Base-by-base conservation (phyloP, 768 basidiomycete species). In the Rhodotorula sphaerocarpa region DNA sequence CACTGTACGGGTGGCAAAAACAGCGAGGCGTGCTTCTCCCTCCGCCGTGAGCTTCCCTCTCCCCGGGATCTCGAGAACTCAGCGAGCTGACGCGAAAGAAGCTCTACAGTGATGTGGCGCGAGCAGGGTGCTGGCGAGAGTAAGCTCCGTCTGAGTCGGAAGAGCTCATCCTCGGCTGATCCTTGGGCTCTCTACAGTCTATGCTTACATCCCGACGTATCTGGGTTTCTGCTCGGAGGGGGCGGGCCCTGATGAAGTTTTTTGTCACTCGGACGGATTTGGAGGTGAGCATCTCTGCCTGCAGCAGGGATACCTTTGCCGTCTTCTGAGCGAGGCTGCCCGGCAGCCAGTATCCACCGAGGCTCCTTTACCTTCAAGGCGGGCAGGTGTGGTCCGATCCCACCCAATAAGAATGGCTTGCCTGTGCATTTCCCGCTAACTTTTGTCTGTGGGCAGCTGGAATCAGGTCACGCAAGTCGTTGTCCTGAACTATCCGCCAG, bases 391-490 rank as follows among this genome's bases (percentile, higher is more conserved):
- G 61, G 23, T 9, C n/a, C n/a, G n/a, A n/a, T n/a, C n/a, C n/a
- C n/a, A n/a, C n/a, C n/a, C n/a, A n/a, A n/a, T n/a, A n/a, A n/a
- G n/a, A n/a, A n/a, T n/a, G n/a, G n/a, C n/a, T n/a, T 33, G 20
- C 27, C 16, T 50, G 23, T 15, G 27, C 23, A 36, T 34, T 5
- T 4, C 15, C 41, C 23, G 2, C 30, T 21, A 23, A n/a, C 9
- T 27, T 20, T 20, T 34, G 4, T 23, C 5, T 1, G 18, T 23
- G 5, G 6, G 9, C 41, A 60, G 57, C 23, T 65, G 51, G 33
- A 65, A 41, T 21, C 50, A 50, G 9, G 18, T 65, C 23, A 65
- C 63, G 9, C 50, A 59, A 23, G 25, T 65, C 27, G 58, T 55
- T 4, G 48, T 65, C 30, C 20, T 65, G 27, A 65, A 65, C 44